A percentile compares a stretch with the other conserved stretches of the same genome.
phyloP scores from a whole-genome alignment of 331 rosid species.

The Malus hybrid region DNA sequence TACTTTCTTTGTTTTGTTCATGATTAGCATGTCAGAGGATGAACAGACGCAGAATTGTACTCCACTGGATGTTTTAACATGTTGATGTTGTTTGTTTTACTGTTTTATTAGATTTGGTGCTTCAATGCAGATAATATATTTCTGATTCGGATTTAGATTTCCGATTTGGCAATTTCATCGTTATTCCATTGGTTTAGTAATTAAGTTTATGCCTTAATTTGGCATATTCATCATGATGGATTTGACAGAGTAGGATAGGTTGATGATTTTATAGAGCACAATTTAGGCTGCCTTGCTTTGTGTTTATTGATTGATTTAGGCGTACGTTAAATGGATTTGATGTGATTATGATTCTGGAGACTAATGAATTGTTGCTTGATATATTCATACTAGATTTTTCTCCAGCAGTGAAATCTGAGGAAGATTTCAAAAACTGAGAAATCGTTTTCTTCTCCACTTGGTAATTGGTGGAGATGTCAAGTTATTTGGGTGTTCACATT shows the following conservation, averaged over 20 bases:
- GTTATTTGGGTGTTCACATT: slow-evolving; percentile 71
- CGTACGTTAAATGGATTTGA: slow-evolving; percentile 14
- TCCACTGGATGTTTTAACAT: neutral
- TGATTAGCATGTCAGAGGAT: neutral
- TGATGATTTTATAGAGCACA: slow-evolving; percentile 21
- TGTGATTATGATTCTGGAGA: slow-evolving; percentile 18
- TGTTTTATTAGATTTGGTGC: neutral
- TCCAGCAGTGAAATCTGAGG: slow-evolving; percentile 1
- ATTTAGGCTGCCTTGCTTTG: slow-evolving; percentile 18
- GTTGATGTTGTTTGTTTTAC: neutral
- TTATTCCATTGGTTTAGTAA: neutral
- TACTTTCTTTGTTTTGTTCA: neutral
- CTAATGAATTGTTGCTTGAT: neutral
- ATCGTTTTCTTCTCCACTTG: slow-evolving; percentile 8
- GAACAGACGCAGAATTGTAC: neutral
- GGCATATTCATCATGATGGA: neutral
- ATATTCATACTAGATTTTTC: slow-evolving; percentile 4
- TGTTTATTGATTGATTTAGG: slow-evolving; percentile 14
- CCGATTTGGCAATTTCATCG: neutral
- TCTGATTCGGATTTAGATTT: neutral
- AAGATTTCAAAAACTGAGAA: slow-evolving; percentile 1
- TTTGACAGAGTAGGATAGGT: slow-evolving; percentile 23
- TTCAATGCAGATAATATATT: neutral
- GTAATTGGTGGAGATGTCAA: slow-evolving; percentile 54
- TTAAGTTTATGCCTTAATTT: neutral